Conservation (phyloP, 2,329 filamentous ascomycete species). For the Microsporum ferrugineum region DNA sequence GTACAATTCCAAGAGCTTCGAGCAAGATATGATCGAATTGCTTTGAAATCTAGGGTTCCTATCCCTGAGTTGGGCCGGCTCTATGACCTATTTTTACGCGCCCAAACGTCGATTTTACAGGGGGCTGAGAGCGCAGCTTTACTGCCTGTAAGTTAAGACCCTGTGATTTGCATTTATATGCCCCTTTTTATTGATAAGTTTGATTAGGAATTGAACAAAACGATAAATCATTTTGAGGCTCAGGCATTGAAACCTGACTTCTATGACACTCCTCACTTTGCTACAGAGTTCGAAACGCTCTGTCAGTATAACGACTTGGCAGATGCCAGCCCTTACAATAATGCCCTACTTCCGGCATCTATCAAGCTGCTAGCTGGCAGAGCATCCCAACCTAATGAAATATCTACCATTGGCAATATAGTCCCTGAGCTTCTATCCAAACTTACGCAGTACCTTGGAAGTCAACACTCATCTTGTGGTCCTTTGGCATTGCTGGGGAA, state of each 20-base stretch:
- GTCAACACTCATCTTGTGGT: conserved; percentile 20
- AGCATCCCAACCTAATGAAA: conserved; percentile 24
- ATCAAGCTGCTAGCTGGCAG: conserved; percentile 31
- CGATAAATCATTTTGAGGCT: conserved; percentile 26
- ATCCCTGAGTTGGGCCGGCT: conserved; percentile 28
- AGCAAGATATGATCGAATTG: conserved; percentile 28
- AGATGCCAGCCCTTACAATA: conserved; percentile 11
- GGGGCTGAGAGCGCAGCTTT: conserved; percentile 28
- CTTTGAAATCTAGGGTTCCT: conserved; percentile 27
- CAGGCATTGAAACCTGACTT: conserved; percentile 23
- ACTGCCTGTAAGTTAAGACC: conserved; percentile 20
- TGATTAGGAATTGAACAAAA: conserved; percentile 26
- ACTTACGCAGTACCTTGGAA: conserved; percentile 28
- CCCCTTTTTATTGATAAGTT: conserved; percentile 11
- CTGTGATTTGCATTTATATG: neutral
- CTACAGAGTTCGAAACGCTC: conserved; percentile 36
- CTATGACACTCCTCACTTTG: conserved; percentile 33
- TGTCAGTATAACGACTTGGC: conserved; percentile 36
- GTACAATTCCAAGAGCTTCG: conserved; percentile 28
- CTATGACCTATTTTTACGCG: conserved; percentile 26
- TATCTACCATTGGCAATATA: conserved; percentile 23
- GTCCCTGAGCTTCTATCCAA: conserved; percentile 28
- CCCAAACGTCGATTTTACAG: conserved; percentile 27
- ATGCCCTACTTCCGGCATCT: conserved; percentile 20
- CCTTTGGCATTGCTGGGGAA: conserved; percentile 39